Evolutionary conservation across 2,329 filamentous ascomycete species (phyloP).

Genomic region (Aspergillus hortae): DNA sequence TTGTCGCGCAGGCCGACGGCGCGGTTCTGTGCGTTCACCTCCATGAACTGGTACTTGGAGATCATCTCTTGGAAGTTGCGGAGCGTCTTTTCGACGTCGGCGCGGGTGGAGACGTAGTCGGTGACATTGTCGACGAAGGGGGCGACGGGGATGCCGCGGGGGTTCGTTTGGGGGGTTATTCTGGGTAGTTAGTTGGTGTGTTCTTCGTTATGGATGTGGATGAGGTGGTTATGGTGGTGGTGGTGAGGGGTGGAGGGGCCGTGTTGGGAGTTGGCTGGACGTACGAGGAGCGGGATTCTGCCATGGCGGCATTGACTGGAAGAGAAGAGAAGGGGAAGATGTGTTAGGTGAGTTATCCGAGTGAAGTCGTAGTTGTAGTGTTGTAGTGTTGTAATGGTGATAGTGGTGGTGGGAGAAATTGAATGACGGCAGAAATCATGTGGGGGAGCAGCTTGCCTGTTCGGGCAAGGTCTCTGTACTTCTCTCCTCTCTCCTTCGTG

Average conservation of each 20-base stretch:
- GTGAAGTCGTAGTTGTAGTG: not conserved
- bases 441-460: slow-evolving; percentile 7
- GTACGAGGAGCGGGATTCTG: not conserved
- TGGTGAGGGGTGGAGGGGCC: not conserved
- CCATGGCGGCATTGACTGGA: no score
- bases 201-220: slow-evolving; percentile 14
- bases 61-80: slow-evolving; percentile 47
- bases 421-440: slow-evolving; percentile 1
- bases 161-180: slow-evolving; percentile 36
- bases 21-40: slow-evolving; percentile 83
- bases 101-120: slow-evolving; percentile 45
- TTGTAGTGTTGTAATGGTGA: not conserved
- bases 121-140: slow-evolving; percentile 47
- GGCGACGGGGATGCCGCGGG: slow-evolving; percentile 45
- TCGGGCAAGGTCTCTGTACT: slow-evolving; percentile 7
- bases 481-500: slow-evolving; percentile 11
- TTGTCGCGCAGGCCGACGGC: slow-evolving; percentile 83
- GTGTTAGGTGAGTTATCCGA: not conserved
- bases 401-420: slow-evolving; percentile 7
- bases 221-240: slow-evolving; percentile 13
- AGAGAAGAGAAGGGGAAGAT: not conserved
- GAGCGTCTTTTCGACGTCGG: slow-evolving; percentile 45
- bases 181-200: not conserved
- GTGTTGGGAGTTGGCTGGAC: not conserved
- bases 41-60: slow-evolving; percentile 99